Conservation (phyloP, 257 asterid species). For the Striga asiatica region DNA sequence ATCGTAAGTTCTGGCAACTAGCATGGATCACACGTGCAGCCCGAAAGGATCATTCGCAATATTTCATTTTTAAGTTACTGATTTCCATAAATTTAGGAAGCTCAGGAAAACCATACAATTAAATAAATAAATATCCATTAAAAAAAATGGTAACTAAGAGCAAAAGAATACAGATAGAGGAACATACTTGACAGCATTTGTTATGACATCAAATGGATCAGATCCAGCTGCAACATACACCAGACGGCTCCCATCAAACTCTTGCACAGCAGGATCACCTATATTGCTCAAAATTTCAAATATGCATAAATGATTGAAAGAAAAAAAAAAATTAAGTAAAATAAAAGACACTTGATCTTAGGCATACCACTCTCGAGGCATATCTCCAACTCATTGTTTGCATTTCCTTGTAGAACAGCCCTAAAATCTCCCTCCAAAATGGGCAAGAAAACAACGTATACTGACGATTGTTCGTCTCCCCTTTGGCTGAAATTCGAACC, state of each 20-base stretch:
- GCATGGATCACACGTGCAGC: too few relatives aligned
- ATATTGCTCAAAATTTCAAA: conserved; percentile 12
- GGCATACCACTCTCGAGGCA: conserved; percentile 86
- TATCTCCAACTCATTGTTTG: conserved; percentile 66
- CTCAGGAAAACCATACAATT: too few relatives aligned
- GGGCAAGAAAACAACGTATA: conserved; percentile 71
- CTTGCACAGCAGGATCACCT: conserved; percentile 89
- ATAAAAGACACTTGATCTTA: not conserved
- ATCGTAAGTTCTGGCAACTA: too few relatives aligned
- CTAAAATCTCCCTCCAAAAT: conserved; percentile 88
- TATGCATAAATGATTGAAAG: not conserved
- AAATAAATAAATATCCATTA: not conserved
- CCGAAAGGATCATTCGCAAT: too few relatives aligned
- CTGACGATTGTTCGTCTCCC: conserved; percentile 27
- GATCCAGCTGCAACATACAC: conserved; percentile 87
- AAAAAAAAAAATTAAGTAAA: not conserved
- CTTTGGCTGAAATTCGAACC: conserved; percentile 36
- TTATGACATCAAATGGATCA: conserved; percentile 83
- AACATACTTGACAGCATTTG: conserved; percentile 78
- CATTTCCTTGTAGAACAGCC: conserved; percentile 87
- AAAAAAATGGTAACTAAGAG: too few relatives aligned
- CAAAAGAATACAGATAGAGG: not conserved
- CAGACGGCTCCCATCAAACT: conserved; percentile 75
- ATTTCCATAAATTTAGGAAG: too few relatives aligned
- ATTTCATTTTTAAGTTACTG: too few relatives aligned